A percentile compares a stretch with the other conserved stretches of the same genome.
Conservation (phyloP, 1,284 basidiomycete species). For the Thecaphora frezii region DNA sequence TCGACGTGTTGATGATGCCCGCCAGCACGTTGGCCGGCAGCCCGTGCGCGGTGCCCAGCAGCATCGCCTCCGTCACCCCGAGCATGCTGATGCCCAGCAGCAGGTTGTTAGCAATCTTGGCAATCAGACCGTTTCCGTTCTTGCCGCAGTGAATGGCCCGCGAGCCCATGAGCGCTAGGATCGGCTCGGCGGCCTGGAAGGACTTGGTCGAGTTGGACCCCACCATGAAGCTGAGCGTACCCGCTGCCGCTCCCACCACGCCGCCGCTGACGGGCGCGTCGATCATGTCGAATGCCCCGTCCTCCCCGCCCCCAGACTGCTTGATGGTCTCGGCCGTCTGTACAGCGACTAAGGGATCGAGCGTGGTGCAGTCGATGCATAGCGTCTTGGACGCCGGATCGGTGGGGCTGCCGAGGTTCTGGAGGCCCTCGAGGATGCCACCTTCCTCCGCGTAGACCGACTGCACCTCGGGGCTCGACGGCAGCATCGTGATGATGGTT, state of each 20-base stretch:
- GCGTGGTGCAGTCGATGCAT: slow-evolving; percentile 83
- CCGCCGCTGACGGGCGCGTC: slow-evolving; percentile 91
- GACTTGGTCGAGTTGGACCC: slow-evolving; percentile 69
- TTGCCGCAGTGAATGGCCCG: slow-evolving; percentile 80
- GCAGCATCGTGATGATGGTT: slow-evolving; percentile 80
- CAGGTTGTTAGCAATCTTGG: slow-evolving; percentile 55
- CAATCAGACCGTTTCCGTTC: slow-evolving; percentile 66
- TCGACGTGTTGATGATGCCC: slow-evolving; percentile 52
- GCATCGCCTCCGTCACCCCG: slow-evolving; percentile 49
- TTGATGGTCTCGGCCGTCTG: slow-evolving; percentile 67
- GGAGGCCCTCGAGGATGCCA: slow-evolving; percentile 59
- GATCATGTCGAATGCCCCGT: slow-evolving; percentile 66
- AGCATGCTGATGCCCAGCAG: slow-evolving; percentile 51
- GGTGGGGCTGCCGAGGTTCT: slow-evolving; percentile 8
- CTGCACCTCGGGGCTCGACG: slow-evolving; percentile 78
- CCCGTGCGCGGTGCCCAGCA: slow-evolving; percentile 47
- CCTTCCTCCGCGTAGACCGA: slow-evolving; percentile 68
- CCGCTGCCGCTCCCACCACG: slow-evolving; percentile 76
- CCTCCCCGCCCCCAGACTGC: slow-evolving; percentile 64
- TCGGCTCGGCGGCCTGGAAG: slow-evolving; percentile 67
- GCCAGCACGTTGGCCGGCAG: slow-evolving; percentile 42
- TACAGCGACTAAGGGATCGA: slow-evolving; percentile 75
- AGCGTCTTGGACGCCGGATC: slow-evolving; percentile 62
- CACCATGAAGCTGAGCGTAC: slow-evolving; percentile 82
- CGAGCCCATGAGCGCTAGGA: slow-evolving; percentile 70